Conservation (phyloP, 2,329 filamentous ascomycete species). For the Dendrostoma leiphaemia region DNA sequence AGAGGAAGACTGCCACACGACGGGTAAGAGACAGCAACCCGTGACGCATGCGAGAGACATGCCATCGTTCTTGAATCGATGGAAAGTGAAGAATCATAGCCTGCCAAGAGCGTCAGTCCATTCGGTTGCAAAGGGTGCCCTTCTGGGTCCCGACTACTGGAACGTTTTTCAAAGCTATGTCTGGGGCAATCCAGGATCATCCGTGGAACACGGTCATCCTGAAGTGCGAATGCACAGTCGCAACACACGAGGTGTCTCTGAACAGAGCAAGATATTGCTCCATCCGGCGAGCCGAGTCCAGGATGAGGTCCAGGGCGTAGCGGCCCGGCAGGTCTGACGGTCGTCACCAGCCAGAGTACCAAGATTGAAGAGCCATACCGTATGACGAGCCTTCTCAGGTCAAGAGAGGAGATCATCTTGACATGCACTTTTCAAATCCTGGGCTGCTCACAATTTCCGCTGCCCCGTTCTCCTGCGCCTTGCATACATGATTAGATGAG, state of each 20-base stretch:
- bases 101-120: background rate
- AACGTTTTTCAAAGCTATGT: too few species aligned
- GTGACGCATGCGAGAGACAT: background rate
- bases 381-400: background rate
- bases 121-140: too few species aligned
- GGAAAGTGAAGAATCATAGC: background rate
- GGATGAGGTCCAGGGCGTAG: too few species aligned
- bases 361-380: background rate
- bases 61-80: background rate
- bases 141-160: too few species aligned
- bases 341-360: background rate
- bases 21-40: background rate
- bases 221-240: too few species aligned
- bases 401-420: background rate
- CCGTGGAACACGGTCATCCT: too few species aligned
- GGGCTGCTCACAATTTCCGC: conserved; percentile 5
- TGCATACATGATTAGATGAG: conserved; percentile 11
- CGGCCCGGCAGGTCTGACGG: too few species aligned
- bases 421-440: background rate
- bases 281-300: too few species aligned
- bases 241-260: too few species aligned
- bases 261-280: too few species aligned
- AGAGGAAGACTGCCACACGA: background rate
- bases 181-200: too few species aligned
- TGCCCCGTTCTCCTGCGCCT: conserved; percentile 14